These are phyloP conservation scores for Triangularia setosa DNA, from an alignment of 2,329 filamentous ascomycete species.

Conservation along the genomic window DNA sequence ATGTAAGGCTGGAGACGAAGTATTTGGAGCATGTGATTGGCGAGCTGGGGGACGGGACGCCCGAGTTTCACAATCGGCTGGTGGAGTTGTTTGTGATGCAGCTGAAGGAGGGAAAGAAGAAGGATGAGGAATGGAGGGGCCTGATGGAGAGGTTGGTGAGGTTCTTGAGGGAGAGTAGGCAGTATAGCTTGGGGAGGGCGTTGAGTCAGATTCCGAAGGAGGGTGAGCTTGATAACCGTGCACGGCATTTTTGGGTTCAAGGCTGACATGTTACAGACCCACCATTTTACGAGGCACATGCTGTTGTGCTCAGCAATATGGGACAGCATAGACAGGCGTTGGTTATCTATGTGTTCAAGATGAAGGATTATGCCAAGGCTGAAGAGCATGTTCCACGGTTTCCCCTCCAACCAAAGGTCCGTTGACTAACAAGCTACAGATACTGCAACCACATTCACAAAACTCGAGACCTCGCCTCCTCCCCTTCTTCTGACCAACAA, in stretches of 20 bases:
- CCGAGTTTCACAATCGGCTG: slow-evolving; percentile 82
- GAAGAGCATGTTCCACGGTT: slow-evolving; percentile 68
- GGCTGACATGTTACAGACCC: slow-evolving; percentile 53
- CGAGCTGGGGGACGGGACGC: slow-evolving; percentile 78
- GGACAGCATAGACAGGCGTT: slow-evolving; percentile 90
- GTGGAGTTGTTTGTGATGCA: slow-evolving; percentile 67
- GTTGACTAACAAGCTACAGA: slow-evolving; percentile 36
- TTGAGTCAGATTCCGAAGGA: slow-evolving; percentile 75
- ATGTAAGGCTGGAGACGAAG: slow-evolving; percentile 65
- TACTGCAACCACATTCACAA: slow-evolving; percentile 88
- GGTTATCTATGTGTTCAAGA: slow-evolving; percentile 96
- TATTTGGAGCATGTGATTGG: slow-evolving; percentile 90
- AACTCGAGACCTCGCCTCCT: slow-evolving; percentile 42
- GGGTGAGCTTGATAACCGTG: slow-evolving; percentile 47
- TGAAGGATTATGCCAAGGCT: slow-evolving; percentile 81
- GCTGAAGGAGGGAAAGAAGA: slow-evolving; percentile 38
- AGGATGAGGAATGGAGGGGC: slow-evolving; percentile 47
- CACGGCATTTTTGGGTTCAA: neutral
- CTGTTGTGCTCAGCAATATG: slow-evolving; percentile 91
- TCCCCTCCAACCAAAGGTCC: neutral
- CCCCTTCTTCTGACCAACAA: slow-evolving; percentile 32
- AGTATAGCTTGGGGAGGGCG: slow-evolving; percentile 77
- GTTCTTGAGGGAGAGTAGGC: slow-evolving; percentile 71
- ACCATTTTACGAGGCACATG: slow-evolving; percentile 82
- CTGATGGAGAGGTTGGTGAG: slow-evolving; percentile 64